Conservation (phyloP, 495 filamentous ascomycete species). For the Xylaria sp. region DNA sequence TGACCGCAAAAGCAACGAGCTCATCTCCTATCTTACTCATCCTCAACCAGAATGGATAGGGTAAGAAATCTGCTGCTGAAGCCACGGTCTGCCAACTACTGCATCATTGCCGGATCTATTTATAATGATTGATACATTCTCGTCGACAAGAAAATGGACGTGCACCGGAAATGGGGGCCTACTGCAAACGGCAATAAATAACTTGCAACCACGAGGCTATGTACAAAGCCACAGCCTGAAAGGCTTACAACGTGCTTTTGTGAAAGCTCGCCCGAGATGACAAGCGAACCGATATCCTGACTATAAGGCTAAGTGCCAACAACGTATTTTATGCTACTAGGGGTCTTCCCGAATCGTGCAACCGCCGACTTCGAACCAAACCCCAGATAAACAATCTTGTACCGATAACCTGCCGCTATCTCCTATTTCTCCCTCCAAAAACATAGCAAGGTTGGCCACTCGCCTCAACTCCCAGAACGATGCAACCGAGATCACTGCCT, state of each 20-base stretch:
- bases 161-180: neutral
- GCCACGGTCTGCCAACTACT: neutral
- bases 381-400: constrained; percentile 12
- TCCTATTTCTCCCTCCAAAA: neutral
- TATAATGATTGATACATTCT: neutral
- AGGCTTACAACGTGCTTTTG: constrained; percentile 4
- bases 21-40: neutral
- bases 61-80: neutral
- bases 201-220: constrained; percentile 1
- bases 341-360: neutral
- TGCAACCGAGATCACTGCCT: constrained; percentile 2
- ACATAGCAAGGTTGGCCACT: neutral
- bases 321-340: constrained; percentile 8
- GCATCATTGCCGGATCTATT: neutral
- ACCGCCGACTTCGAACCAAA: neutral
- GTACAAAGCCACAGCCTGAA: neutral
- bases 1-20: neutral
- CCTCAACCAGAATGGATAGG: neutral
- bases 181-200: neutral
- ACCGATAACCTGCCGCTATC: constrained; percentile 1
- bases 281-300: neutral
- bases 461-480: constrained; percentile 22
- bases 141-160: neutral
- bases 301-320: constrained; percentile 9
- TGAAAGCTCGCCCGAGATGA: neutral